Conservation (phyloP, 495 filamentous ascomycete genomes). For the Aspergillus carlsbadensis region DNA sequence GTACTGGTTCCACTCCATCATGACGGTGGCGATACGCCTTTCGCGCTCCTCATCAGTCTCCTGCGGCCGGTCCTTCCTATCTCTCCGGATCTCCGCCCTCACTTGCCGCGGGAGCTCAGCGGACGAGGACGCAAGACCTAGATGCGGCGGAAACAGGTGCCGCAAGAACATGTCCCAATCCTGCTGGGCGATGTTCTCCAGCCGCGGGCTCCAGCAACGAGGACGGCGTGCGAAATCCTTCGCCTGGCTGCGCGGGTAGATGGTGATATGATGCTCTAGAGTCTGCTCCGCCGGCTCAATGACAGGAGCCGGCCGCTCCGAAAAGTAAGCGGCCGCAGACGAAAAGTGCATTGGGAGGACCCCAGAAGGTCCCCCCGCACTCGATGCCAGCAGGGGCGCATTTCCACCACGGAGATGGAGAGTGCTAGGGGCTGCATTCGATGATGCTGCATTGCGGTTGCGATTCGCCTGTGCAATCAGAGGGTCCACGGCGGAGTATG, state of each 20-base stretch:
- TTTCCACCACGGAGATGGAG: conserved; percentile 23
- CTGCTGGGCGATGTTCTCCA: conserved; percentile 41
- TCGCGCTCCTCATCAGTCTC: conserved; percentile 45
- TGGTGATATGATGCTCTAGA: conserved; percentile 42
- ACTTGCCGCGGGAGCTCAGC: conserved; percentile 40
- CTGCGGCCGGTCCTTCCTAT: conserved; percentile 43
- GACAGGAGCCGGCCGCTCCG: conserved; percentile 33
- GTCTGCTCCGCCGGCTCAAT: conserved; percentile 26
- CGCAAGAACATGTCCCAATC: conserved; percentile 54
- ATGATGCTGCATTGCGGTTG: conserved; percentile 20
- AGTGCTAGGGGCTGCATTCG: conserved; percentile 13
- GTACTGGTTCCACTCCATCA: conserved; percentile 52
- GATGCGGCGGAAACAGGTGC: conserved; percentile 45
- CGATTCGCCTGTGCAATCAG: conserved; percentile 27
- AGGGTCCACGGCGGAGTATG: conserved; percentile 47
- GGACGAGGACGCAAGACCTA: conserved; percentile 40
- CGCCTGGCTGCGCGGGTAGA: conserved; percentile 43
- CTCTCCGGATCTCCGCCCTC: conserved; percentile 41
- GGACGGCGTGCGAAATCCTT: conserved; percentile 48
- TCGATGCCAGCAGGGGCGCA: conserved; percentile 15
- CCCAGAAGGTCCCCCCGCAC: conserved; percentile 9
- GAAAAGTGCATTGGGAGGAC: conserved; percentile 34
- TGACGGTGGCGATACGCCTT: conserved; percentile 40
- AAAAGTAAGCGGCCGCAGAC: conserved; percentile 48
- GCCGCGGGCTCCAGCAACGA: conserved; percentile 40